Evolutionary conservation across 2,329 filamentous ascomycete species (phyloP).

Genomic region (Pyrenophora tritici-repentis): DNA sequence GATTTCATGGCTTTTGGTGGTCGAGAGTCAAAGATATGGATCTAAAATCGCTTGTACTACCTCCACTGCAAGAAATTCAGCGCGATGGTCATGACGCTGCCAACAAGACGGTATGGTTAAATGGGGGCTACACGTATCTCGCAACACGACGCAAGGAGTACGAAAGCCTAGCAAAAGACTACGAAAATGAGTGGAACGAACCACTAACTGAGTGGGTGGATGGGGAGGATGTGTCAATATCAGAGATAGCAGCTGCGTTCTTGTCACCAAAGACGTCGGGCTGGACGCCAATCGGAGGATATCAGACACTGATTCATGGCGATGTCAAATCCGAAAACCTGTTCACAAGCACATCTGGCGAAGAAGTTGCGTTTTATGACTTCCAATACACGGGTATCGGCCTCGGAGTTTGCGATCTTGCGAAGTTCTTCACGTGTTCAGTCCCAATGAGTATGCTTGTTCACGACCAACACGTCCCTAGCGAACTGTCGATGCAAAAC

Average conservation of each 20-base stretch:
- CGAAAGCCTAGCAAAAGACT: constrained; percentile 52
- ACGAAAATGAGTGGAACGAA: constrained; percentile 60
- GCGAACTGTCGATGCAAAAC: constrained; percentile 55
- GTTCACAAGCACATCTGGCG: constrained; percentile 59
- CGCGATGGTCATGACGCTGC: constrained; percentile 33
- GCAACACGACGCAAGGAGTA: constrained; percentile 66
- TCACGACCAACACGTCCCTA: constrained; percentile 34
- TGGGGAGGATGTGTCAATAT: constrained; percentile 45
- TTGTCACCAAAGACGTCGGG: constrained; percentile 50
- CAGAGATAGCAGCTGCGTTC: constrained; percentile 60
- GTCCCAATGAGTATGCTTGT: constrained; percentile 61
- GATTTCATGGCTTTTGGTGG: constrained; percentile 65
- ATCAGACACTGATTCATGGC: constrained; percentile 66
- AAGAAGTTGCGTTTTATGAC: constrained; percentile 67
- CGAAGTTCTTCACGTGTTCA: constrained; percentile 70
- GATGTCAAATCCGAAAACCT: constrained; percentile 74
- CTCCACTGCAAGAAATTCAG: constrained; percentile 60
- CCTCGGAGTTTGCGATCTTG: constrained; percentile 67
- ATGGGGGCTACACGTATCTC: constrained; percentile 72
- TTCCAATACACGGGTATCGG: constrained; percentile 72
- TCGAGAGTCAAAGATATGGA: constrained; percentile 29
- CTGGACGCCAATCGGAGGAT: constrained; percentile 45
- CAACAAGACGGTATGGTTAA: constrained; percentile 58
- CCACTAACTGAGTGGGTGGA: constrained; percentile 52
- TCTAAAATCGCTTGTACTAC: constrained; percentile 52